Conservation (phyloP, 345 rosid species). For the Trapa bicornis region DNA sequence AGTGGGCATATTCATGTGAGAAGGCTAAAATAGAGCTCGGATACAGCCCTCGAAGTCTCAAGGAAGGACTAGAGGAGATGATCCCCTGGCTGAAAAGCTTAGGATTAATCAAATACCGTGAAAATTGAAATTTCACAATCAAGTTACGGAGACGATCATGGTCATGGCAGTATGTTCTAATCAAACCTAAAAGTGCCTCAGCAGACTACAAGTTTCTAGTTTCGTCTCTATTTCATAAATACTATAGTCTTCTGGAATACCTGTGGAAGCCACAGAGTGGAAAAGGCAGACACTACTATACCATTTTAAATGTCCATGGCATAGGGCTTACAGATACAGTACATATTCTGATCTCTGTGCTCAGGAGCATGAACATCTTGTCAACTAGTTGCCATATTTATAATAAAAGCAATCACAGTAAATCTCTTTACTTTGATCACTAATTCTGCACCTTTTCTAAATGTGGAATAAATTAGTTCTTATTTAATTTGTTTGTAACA, state of each 20-base stretch:
- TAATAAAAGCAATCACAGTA: no score
- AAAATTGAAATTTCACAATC: background rate
- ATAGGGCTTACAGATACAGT: no score
- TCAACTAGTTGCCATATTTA: no score
- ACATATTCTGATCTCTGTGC: no score
- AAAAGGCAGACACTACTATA: no score
- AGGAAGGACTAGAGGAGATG: constrained; percentile 65
- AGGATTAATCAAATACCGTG: constrained; percentile 49
- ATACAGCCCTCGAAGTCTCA: constrained; percentile 66
- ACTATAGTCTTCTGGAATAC: background rate
- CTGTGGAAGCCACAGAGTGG: no score
- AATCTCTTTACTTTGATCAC: no score
- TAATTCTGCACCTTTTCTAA: no score
- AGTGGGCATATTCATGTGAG: constrained; percentile 79
- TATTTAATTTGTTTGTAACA: no score
- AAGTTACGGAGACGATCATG: background rate
- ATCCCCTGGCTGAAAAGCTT: constrained; percentile 74
- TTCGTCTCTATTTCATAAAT: background rate
- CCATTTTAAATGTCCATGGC: no score
- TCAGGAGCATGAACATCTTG: no score
- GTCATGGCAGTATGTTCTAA: background rate
- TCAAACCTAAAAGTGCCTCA: background rate
- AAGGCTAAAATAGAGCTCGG: constrained; percentile 72
- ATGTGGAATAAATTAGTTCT: no score
- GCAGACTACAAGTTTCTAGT: background rate